phyloP scores from a whole-genome alignment of 2,329 filamentous ascomycete genomes.

The Sclerotinia borealis region DNA sequence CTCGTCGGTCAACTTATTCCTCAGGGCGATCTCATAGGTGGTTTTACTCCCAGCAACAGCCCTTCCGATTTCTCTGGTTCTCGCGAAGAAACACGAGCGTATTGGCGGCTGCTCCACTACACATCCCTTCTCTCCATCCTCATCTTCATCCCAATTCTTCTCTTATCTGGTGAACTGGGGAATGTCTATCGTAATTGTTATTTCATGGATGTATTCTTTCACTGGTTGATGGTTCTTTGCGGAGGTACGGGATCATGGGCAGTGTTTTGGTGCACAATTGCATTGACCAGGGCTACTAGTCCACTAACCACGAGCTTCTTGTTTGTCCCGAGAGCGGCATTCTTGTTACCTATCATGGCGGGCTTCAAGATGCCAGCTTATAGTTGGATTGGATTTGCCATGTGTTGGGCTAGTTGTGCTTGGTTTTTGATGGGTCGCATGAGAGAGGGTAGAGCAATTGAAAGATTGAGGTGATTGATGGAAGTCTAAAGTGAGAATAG shows the following conservation, averaged over 20 bases:
- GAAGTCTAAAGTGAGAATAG: neutral
- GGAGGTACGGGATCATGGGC: slow-evolving; percentile 42
- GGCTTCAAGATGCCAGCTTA: slow-evolving; percentile 43
- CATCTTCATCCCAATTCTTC: slow-evolving; percentile 42
- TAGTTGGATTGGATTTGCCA: slow-evolving; percentile 44
- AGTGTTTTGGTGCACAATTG: slow-evolving; percentile 42
- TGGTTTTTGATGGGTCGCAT: slow-evolving; percentile 42
- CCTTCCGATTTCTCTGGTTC: slow-evolving; percentile 28
- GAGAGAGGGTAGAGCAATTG: slow-evolving; percentile 34
- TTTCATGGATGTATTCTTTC: slow-evolving; percentile 48
- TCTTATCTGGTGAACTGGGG: slow-evolving; percentile 43
- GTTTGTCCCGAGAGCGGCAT: slow-evolving; percentile 42
- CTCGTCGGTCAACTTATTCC: slow-evolving; percentile 40
- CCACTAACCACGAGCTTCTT: slow-evolving; percentile 45
- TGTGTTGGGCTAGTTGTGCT: slow-evolving; percentile 44
- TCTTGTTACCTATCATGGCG: slow-evolving; percentile 42
- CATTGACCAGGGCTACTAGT: slow-evolving; percentile 44
- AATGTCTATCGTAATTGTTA: slow-evolving; percentile 47
- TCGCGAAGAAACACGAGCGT: slow-evolving; percentile 44
- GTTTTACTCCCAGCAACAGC: slow-evolving; percentile 22
- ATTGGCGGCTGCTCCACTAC: slow-evolving; percentile 47
- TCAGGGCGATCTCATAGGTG: slow-evolving; percentile 39
- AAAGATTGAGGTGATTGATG: slow-evolving; percentile 22
- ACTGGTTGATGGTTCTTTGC: slow-evolving; percentile 47
- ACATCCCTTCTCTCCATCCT: slow-evolving; percentile 44